Evolutionary conservation across 345 rosid genomes (phyloP).

Genomic region (Gossypium anomalum): DNA sequence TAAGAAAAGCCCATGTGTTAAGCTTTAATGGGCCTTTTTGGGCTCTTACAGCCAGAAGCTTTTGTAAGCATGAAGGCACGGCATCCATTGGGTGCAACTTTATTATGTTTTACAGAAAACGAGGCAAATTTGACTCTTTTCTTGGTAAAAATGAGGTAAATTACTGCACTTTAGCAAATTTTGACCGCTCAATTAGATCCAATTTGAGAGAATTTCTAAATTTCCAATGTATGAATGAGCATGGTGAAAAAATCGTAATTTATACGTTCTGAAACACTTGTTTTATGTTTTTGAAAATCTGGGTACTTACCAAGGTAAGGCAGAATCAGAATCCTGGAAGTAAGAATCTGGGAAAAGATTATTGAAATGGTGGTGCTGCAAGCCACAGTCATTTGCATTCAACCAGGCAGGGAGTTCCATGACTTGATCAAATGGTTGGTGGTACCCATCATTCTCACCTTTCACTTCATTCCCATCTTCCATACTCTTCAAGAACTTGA

Average conservation of each 20-base stretch:
- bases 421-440: slow-evolving; percentile 55
- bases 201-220: neutral
- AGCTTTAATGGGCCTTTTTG: neutral
- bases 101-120: neutral
- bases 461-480: slow-evolving; percentile 39
- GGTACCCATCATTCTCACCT: slow-evolving; percentile 46
- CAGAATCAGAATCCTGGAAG: slow-evolving; percentile 39
- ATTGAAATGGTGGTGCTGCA: slow-evolving; percentile 54
- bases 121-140: neutral
- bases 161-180: neutral
- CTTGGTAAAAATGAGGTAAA: neutral
- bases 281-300: neutral
- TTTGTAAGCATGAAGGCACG: neutral
- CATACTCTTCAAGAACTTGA: slow-evolving; percentile 57
- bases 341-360: slow-evolving; percentile 45
- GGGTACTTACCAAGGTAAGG: slow-evolving; percentile 68
- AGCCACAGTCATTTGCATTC: slow-evolving; percentile 55
- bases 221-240: too few relatives aligned
- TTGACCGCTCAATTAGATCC: neutral
- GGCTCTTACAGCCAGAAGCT: neutral
- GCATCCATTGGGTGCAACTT: neutral
- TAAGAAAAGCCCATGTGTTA: too few relatives aligned
- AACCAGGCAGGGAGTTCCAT: slow-evolving; percentile 88
- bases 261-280: neutral
- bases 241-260: neutral